phyloP scores from a whole-genome alignment of 1,284 basidiomycete genomes.

The Malassezia arunalokei region DNA sequence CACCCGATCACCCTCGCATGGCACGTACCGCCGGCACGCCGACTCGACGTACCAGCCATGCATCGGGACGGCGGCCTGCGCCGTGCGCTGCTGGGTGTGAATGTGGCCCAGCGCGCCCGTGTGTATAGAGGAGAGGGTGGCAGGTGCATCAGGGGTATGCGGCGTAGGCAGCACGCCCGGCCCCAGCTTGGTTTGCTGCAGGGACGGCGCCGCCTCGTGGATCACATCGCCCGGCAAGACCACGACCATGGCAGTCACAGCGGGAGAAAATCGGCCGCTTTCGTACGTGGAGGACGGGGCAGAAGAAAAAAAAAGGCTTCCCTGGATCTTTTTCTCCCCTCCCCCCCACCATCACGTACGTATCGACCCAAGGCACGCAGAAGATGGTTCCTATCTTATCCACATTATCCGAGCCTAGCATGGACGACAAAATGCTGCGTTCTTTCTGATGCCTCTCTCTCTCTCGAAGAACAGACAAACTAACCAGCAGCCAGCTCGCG shows the following conservation, averaged over 20 bases:
- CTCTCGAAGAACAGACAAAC: too few species aligned
- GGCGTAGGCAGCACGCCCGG: slow-evolving; percentile 26
- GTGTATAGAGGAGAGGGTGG: slow-evolving; percentile 22
- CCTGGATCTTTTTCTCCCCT: too few species aligned
- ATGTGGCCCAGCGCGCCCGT: slow-evolving; percentile 23
- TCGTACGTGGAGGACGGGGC: too few species aligned
- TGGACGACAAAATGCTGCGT: too few species aligned
- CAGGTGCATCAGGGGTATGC: neutral
- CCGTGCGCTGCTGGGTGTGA: neutral
- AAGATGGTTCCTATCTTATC: slow-evolving; percentile 9
- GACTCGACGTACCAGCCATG: slow-evolving; percentile 30
- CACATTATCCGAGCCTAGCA: slow-evolving; percentile 17
- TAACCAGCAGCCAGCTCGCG: too few species aligned
- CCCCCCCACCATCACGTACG: too few species aligned
- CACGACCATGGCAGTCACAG: slow-evolving; percentile 18
- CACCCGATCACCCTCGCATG: slow-evolving; percentile 27
- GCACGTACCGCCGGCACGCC: slow-evolving; percentile 22
- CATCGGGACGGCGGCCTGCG: neutral
- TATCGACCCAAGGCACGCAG: too few species aligned
- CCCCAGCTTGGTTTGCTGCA: slow-evolving; percentile 23
- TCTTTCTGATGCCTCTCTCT: too few species aligned
- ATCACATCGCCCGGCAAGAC: slow-evolving; percentile 33
- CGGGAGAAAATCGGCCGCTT: neutral
- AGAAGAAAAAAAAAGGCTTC: too few species aligned
- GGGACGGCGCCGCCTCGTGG: slow-evolving; percentile 6